Percentiles rank a stretch among this genome's conserved stretches.
Evolutionary conservation across 2,329 filamentous ascomycete genomes (phyloP).

Genomic region (Dothideomycetes sp.): DNA sequence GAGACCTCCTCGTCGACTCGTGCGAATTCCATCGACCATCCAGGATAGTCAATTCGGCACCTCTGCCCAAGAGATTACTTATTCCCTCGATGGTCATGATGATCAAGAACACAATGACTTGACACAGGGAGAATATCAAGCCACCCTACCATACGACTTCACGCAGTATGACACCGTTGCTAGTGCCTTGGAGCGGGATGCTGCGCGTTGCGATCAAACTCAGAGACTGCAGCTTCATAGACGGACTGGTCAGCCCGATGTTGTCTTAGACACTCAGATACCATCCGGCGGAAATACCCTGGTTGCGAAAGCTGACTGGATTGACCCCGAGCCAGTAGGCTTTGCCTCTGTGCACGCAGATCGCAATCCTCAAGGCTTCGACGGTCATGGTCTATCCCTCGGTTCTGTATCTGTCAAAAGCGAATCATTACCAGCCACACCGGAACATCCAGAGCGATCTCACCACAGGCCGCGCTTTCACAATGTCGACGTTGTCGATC

Average conservation of each 20-base stretch:
- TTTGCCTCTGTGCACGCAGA: background rate
- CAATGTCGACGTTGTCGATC: background rate
- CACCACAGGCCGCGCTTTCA: background rate
- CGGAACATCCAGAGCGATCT: background rate
- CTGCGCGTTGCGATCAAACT: slow-evolving; percentile 9
- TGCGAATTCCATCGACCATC: background rate
- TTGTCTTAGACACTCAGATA: background rate
- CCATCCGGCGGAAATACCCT: background rate
- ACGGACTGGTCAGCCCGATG: background rate
- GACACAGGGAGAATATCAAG: background rate
- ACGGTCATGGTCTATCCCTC: too few species aligned
- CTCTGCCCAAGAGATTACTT: slow-evolving; percentile 4
- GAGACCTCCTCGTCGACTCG: background rate
- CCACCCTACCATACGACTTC: background rate
- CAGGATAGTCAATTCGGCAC: slow-evolving; percentile 10
- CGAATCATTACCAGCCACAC: background rate
- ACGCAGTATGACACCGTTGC: slow-evolving; percentile 7
- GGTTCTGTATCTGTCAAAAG: background rate
- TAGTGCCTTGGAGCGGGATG: slow-evolving; percentile 11
- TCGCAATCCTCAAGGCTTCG: too few species aligned
- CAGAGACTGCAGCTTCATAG: slow-evolving; percentile 3
- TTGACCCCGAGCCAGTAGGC: background rate
- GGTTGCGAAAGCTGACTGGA: background rate
- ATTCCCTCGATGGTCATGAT: background rate
- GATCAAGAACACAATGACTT: background rate